These are phyloP conservation scores for Mycena venus DNA, from an alignment of 768 basidiomycete genomes.

Conservation along the genomic window DNA sequence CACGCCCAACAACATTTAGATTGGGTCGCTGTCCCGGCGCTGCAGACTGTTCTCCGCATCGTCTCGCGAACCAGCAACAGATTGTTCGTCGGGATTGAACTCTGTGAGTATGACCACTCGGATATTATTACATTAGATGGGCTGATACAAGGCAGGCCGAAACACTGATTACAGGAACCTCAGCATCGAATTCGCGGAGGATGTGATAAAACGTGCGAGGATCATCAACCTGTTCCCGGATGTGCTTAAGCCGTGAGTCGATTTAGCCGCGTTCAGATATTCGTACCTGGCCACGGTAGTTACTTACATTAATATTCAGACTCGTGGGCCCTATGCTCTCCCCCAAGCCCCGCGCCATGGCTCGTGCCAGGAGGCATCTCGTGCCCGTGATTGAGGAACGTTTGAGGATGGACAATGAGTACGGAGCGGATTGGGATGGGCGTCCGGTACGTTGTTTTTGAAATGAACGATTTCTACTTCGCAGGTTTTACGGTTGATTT, in stretches of 20 bases:
- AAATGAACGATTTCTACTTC: neutral
- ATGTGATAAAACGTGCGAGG: slow-evolving; percentile 41
- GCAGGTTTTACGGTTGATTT: neutral
- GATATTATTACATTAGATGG: neutral
- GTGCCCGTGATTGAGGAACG: slow-evolving; percentile 37
- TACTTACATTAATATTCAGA: slow-evolving; percentile 24
- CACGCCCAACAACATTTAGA: slow-evolving; percentile 24
- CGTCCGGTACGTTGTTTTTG: slow-evolving; percentile 35
- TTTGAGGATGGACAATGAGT: slow-evolving; percentile 35
- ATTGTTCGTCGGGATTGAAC: slow-evolving; percentile 49
- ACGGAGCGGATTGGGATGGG: slow-evolving; percentile 46
- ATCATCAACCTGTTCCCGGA: slow-evolving; percentile 49
- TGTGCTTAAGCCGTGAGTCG: slow-evolving; percentile 50
- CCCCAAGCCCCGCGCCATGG: slow-evolving; percentile 36
- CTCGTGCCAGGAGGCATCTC: slow-evolving; percentile 39
- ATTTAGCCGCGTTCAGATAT: too few relatives aligned
- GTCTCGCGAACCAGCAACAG: slow-evolving; percentile 50
- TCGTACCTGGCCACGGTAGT: too few relatives aligned
- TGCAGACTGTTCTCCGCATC: slow-evolving; percentile 39
- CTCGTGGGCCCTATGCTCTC: slow-evolving; percentile 41
- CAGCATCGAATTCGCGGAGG: slow-evolving; percentile 46
- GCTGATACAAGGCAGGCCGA: slow-evolving; percentile 41
- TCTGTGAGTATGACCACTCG: slow-evolving; percentile 49
- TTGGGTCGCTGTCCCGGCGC: slow-evolving; percentile 39
- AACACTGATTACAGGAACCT: slow-evolving; percentile 45